Base-by-base conservation (phyloP, 345 rosid species). In the Draba incana region DNA sequence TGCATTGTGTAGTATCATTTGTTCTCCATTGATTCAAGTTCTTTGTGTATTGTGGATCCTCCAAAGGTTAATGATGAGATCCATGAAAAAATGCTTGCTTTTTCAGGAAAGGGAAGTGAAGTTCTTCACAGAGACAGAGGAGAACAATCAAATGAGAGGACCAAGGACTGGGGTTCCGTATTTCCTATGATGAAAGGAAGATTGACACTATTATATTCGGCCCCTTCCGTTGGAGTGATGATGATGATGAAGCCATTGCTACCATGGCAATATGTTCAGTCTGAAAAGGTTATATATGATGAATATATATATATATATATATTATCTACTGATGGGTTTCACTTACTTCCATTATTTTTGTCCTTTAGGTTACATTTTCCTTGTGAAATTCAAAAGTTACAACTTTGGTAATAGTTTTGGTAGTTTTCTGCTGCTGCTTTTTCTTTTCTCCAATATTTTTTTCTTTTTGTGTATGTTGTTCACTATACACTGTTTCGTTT, bases 71-170 rank as follows among this genome's bases (percentile, higher is more conserved):
- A 12, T 66, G 33, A 66, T 66, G 35, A 46, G 52, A 15, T 35
- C 41, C 16, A 65, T 57, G 31, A 28, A 61, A 31, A 20, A 62
- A 33, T 68, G 72, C 3, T 16, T 33, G 31, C 31, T 33, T 63
- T 15, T n/a, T 31, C 70, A 94, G 99, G 99, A 94, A 84, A 92
- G 95, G 66, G 97, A 89, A 75, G 99, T 94, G 73, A 91, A 91
- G 80, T 91, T 91, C 70, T 94, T 94, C 83, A 91, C 97, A 2
- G 96, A 94, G 83, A 94, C 99, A 0, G 99, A 94, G 75, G 99
- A 94, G 86, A 94, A 94, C 83, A 89, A 87, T 75, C 99, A 91
- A 80, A 94, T 91, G 99, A 89, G 99, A 81, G 99, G 99, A 64
- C 99, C 99, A 25, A 84, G 99, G 84, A 85, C 86, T 47, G 97